Evolutionary conservation across 768 basidiomycete genomes (phyloP).

Genomic region (Lactarius indigo): DNA sequence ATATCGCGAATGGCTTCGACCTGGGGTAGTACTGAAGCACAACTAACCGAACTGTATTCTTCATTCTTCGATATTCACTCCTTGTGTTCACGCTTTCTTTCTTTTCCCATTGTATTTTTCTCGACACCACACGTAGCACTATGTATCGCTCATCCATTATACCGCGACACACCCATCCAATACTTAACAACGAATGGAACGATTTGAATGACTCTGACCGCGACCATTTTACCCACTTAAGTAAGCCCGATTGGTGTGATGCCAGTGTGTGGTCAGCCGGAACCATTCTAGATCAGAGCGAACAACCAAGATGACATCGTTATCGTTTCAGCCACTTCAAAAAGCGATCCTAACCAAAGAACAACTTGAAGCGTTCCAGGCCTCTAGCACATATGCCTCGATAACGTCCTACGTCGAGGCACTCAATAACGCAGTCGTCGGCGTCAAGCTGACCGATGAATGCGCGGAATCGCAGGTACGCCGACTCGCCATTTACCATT

Average conservation of each 20-base stretch:
- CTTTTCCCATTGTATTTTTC: constrained; percentile 1
- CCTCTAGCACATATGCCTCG: constrained; percentile 62
- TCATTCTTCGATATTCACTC: constrained; percentile 19
- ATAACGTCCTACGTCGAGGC: constrained; percentile 68
- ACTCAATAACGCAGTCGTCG: constrained; percentile 72
- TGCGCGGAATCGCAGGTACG: constrained; percentile 59
- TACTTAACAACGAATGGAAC: constrained; percentile 13
- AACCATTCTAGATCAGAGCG: background rate
- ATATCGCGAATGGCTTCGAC: background rate
- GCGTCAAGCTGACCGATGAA: constrained; percentile 68
- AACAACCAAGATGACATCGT: constrained; percentile 33
- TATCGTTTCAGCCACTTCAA: constrained; percentile 49
- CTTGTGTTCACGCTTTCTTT: background rate
- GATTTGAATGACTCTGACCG: constrained; percentile 10
- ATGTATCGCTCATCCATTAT: constrained; percentile 8
- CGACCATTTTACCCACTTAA: background rate
- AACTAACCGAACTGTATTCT: background rate
- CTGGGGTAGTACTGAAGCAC: constrained; percentile 15
- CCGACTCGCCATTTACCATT: constrained; percentile 13
- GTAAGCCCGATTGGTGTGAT: background rate
- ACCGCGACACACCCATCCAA: constrained; percentile 5
- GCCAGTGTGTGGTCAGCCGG: too few species aligned
- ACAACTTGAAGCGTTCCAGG: constrained; percentile 81
- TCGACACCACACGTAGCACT: constrained; percentile 1
- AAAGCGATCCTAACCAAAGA: constrained; percentile 74